Percentiles rank a stretch among this genome's conserved stretches.
Conservation (phyloP, 129 eudicot genomes). For the Flaveria linearis region DNA sequence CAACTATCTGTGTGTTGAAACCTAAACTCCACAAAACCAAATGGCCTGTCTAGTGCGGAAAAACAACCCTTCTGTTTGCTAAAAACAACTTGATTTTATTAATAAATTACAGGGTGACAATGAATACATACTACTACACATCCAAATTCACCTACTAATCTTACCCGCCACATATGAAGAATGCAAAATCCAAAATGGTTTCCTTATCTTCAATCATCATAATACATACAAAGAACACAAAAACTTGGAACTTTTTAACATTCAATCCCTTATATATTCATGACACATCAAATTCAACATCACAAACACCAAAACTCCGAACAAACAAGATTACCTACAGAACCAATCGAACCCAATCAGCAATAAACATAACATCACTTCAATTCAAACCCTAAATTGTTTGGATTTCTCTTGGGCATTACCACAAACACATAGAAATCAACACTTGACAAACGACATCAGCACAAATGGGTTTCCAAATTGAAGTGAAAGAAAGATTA, state of each 20-base stretch:
- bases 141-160: not conserved
- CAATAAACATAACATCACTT: not conserved
- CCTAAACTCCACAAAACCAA: not conserved
- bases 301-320: not conserved
- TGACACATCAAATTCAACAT: slow-evolving; percentile 20
- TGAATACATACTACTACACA: too few relatives aligned
- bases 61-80: not conserved
- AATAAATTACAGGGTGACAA: too few relatives aligned
- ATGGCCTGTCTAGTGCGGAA: not conserved
- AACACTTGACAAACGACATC: not conserved
- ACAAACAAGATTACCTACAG: slow-evolving; percentile 4
- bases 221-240: slow-evolving; percentile 11
- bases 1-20: not conserved
- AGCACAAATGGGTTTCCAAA: not conserved
- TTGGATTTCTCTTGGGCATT: slow-evolving; percentile 16
- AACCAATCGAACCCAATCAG: not conserved
- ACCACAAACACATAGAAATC: slow-evolving; percentile 1
- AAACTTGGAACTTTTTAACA: slow-evolving; percentile 14
- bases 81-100: not conserved
- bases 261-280: not conserved
- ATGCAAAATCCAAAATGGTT: not conserved
- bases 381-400: slow-evolving; percentile 22
- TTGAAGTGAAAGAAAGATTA: slow-evolving; percentile 3
- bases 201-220: not conserved
- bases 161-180: not conserved